These are phyloP conservation scores for Cryptococcus jaspeensis DNA, from an alignment of 1,284 basidiomycete species.

Conservation along the genomic window DNA sequence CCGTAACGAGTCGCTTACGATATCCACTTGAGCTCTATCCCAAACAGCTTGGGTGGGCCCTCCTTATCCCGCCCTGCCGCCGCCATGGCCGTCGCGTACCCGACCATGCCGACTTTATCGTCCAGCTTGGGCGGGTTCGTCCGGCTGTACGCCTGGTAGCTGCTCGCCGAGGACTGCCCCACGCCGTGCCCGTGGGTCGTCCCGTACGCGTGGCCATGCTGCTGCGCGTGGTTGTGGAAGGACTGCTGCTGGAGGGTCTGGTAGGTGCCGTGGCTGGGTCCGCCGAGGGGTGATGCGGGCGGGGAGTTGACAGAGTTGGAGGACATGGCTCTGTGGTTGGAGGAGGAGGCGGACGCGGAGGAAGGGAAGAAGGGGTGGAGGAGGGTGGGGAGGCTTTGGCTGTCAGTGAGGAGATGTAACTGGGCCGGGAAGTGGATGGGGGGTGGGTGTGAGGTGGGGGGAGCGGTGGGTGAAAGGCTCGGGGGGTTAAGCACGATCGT, in stretches of 20 bases:
- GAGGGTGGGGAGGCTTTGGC: conserved; percentile 36
- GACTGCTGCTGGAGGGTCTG: conserved; percentile 15
- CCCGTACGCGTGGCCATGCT: background rate
- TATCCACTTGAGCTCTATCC: conserved; percentile 49
- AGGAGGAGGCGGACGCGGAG: background rate
- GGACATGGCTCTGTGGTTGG: conserved; percentile 27
- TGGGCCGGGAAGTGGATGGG: too few relatives aligned
- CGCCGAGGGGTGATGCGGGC: conserved; percentile 23
- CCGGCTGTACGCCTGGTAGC: conserved; percentile 11
- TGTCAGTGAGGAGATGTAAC: conserved; percentile 21
- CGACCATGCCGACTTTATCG: conserved; percentile 22
- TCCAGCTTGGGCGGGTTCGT: conserved; percentile 17
- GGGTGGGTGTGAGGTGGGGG: too few relatives aligned
- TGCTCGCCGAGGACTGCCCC: conserved; percentile 2
- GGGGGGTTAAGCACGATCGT: background rate
- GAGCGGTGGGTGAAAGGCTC: too few relatives aligned
- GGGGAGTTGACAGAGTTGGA: conserved; percentile 27
- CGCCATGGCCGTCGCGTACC: conserved; percentile 14
- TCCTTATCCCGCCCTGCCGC: conserved; percentile 21
- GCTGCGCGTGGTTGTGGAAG: conserved; percentile 7
- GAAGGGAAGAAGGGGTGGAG: conserved; percentile 25
- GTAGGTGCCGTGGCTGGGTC: conserved; percentile 17
- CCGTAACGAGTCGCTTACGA: conserved; percentile 32
- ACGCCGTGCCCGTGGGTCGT: background rate
- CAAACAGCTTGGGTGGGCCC: conserved; percentile 36